Evolutionary conservation across 2,329 filamentous ascomycete species (phyloP).

Genomic region (Arthrobotrys iridis): DNA sequence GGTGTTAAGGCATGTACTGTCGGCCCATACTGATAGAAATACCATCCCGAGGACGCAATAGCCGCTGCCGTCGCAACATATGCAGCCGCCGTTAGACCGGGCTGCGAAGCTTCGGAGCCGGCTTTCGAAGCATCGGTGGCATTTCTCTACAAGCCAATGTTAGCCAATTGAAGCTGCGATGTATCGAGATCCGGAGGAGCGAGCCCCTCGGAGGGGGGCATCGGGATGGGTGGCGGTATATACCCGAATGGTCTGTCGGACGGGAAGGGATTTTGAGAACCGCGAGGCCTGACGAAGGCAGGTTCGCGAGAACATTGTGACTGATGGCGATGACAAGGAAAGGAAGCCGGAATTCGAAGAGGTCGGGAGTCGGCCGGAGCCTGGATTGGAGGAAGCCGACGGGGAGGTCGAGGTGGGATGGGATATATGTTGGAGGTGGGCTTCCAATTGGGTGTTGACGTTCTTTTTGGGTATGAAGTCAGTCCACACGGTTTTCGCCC

Average conservation of each 20-base stretch:
- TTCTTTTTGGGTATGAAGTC: slow-evolving; percentile 41
- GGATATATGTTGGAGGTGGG: slow-evolving; percentile 16
- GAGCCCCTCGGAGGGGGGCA: background rate
- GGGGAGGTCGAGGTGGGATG: slow-evolving; percentile 21
- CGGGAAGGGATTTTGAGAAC: slow-evolving; percentile 46
- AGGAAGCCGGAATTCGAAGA: slow-evolving; percentile 7
- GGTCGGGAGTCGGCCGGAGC: slow-evolving; percentile 48
- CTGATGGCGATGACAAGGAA: background rate
- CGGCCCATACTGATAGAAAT: slow-evolving; percentile 94
- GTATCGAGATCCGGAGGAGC: slow-evolving; percentile 10
- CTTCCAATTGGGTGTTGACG: slow-evolving; percentile 31
- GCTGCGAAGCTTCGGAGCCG: slow-evolving; percentile 32
- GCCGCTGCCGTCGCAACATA: slow-evolving; percentile 86
- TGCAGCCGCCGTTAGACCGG: slow-evolving; percentile 81
- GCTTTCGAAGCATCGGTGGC: slow-evolving; percentile 52
- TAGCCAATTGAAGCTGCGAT: slow-evolving; percentile 39
- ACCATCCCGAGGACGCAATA: slow-evolving; percentile 91
- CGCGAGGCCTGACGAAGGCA: slow-evolving; percentile 51
- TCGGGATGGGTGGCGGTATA: slow-evolving; percentile 62
- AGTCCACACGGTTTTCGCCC: slow-evolving; percentile 35
- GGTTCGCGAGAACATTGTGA: slow-evolving; percentile 53
- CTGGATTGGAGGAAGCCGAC: slow-evolving; percentile 42
- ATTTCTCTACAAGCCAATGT: slow-evolving; percentile 45
- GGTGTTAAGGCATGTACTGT: slow-evolving; percentile 88
- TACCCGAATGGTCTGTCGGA: slow-evolving; percentile 77